Percentiles rank a stretch among this genome's conserved stretches.
Conservation (phyloP, 371 early-diverging fungal species). For the Mucor saturninus region DNA sequence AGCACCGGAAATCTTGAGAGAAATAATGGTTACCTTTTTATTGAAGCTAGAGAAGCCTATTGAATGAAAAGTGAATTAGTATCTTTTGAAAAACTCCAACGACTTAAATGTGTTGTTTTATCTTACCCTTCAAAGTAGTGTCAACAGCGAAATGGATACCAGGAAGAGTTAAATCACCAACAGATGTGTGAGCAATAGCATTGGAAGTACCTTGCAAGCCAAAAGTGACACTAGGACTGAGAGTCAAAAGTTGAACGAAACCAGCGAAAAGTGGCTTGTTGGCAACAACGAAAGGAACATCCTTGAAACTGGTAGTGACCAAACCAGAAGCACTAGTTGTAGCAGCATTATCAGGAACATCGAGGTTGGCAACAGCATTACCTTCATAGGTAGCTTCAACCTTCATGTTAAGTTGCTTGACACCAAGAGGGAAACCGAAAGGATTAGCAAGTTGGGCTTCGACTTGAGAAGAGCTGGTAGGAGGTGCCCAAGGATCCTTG, state of each 20-base stretch:
- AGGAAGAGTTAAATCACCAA: conserved; percentile 54
- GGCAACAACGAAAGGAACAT: conserved; percentile 52
- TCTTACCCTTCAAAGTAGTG: conserved; percentile 53
- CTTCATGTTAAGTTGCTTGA: conserved; percentile 54
- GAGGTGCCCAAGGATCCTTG: conserved; percentile 52
- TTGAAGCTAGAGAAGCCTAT: conserved; percentile 51
- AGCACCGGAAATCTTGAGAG: conserved; percentile 48
- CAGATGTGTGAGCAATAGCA: conserved; percentile 57
- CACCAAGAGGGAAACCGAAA: conserved; percentile 64
- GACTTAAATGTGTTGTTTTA: not conserved
- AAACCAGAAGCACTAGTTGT: conserved; percentile 47
- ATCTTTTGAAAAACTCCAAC: not conserved
- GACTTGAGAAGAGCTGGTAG: conserved; percentile 54
- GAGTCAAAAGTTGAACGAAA: conserved; percentile 57
- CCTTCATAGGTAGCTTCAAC: conserved; percentile 44
- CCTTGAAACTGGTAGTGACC: conserved; percentile 52
- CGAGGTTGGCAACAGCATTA: conserved; percentile 47
- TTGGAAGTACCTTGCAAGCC: conserved; percentile 56
- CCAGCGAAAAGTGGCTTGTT: conserved; percentile 44
- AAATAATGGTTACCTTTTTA: conserved; percentile 46
- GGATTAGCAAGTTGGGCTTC: conserved; percentile 60
- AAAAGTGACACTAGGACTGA: conserved; percentile 48
- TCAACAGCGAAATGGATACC: conserved; percentile 54
- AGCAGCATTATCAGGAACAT: conserved; percentile 54
- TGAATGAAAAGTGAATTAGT: not conserved